Base-by-base conservation (phyloP, 2,329 filamentous ascomycete genomes). In the Akanthomyces lecanii region DNA sequence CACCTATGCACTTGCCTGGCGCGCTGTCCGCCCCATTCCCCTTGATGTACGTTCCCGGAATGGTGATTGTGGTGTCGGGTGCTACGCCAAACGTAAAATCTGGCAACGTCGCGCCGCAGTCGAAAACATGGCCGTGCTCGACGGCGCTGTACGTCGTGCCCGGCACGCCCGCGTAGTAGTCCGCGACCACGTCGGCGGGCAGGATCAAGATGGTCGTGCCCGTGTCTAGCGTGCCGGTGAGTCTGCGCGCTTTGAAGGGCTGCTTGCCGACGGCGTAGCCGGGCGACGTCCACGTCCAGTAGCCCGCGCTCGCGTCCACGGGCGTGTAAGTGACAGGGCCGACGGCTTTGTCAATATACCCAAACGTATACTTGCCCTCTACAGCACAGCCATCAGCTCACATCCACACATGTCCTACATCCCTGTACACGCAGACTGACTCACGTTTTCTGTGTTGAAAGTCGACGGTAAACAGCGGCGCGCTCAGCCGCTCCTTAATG, bases 341-440 rank as follows among this genome's bases (percentile, higher is more conserved):
- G 2, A 73, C 86, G 62, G 75, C 76, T 2, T 70, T 71, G 71
- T 92, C 88, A 69, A 93, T 86, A 67, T 74, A 81, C 65, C 90
- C 90, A 69, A 93, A 93, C 70, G 91, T 87, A 75, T 91, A 93
- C 40, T 83, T 81, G 53, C 89, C 89, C 3, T 79, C 78, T 51
- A 78, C 78, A 65, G 33, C 81, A n/a, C 1, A 5, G 28, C n/a
- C 4, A n/a, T 53, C 23, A 61, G 50, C 48, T 23, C 6, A 4
- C 40, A 18, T 16, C 5, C 18, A 2, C 11, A 40, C 3, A 40
- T 16, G 14, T 5, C 1, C 10, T 11, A 40, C 38, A 36, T 40
- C 38, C 16, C 14, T 40, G 12, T 40, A 30, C 28, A 30, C 28
- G 6, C 28, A 6, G 12, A 8, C 23, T 4, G 7, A 65, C 66